These are phyloP conservation scores for Huntiella savannae DNA, from an alignment of 2,329 filamentous ascomycete species.

Conservation along the genomic window DNA sequence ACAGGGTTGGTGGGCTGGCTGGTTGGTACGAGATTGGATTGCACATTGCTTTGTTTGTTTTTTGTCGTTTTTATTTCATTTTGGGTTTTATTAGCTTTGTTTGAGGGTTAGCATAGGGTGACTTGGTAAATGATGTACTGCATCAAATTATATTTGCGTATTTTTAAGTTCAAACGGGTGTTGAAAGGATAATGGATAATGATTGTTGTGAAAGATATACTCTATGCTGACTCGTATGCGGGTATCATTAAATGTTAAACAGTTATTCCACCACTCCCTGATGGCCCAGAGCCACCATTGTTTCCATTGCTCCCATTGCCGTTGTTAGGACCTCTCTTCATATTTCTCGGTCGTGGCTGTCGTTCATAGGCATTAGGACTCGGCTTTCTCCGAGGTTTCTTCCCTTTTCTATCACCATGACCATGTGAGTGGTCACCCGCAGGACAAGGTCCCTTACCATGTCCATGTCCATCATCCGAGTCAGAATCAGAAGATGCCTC, in stretches of 20 bases:
- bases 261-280: neutral
- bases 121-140: neutral
- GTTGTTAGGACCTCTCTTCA: neutral
- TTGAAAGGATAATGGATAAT: too few relatives aligned
- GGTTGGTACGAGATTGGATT: neutral
- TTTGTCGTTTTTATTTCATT: neutral
- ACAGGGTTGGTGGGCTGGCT: neutral
- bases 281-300: too few relatives aligned
- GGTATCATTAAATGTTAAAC: slow-evolving; percentile 1
- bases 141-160: slow-evolving; percentile 2
- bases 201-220: too few relatives aligned
- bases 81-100: neutral
- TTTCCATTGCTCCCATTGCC: neutral
- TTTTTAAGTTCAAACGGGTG: neutral
- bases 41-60: neutral
- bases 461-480: slow-evolving; percentile 14
- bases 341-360: slow-evolving; percentile 24
- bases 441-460: slow-evolving; percentile 10
- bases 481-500: slow-evolving; percentile 15
- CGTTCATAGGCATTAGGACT: slow-evolving; percentile 74
- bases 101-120: neutral
- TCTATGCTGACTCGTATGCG: neutral
- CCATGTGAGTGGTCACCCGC: slow-evolving; percentile 13
- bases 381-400: slow-evolving; percentile 23
- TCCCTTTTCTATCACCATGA: slow-evolving; percentile 20